Evolutionary conservation across 1,139 yeast genomes (phyloP), one percentile per base, ranked within the genome.

Genomic region (Protomyces arabidopsidicola): DNA sequence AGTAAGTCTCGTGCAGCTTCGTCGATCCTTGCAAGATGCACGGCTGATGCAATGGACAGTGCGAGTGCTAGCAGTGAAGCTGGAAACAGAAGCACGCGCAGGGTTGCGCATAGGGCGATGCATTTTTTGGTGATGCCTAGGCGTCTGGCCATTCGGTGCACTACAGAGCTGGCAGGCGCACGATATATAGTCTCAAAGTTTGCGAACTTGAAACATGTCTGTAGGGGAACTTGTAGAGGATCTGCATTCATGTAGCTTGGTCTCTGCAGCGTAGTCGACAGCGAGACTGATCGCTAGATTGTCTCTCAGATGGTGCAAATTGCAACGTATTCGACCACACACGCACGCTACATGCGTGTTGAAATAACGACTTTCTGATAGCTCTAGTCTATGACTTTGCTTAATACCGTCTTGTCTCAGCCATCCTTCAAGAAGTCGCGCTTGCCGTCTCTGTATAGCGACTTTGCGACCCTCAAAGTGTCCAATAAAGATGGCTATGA

Each of bases 401-500:
- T 55, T 20, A 51, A 45, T 8, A 6, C 22, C 1, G 20, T 58
- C 9, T 34, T 58, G 42, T 9, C 31, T 14, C 56, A 52, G 20
- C 52, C 55, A 14, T 48, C 53, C 18, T 58, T 58, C 45, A 45
- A 50, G 12, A 45, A n/a, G 20, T 39, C 56, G 6, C 76, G 93
- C 54, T 75, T 85, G 57, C 78, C 79, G n/a, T 86, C 90, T 2
- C 77, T 87, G 48, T 87, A 84, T 70, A 82, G 88, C 12, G 82
- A 87, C 72, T 87, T 86, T 70, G 72, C 76, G 6, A 76, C 78
- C 10, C 77, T 84, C 45, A 77, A 78, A 69, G 81, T 78, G 9
- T 70, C 80, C 24, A 87, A 87, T 71, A 82, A 82, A 0, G 90
- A 85, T 67, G 95, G 95, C 0, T 87, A 77, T 68, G 82, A 79